phyloP scores from a whole-genome alignment of 2,329 filamentous ascomycete genomes.

The Beauveria sp. region DNA sequence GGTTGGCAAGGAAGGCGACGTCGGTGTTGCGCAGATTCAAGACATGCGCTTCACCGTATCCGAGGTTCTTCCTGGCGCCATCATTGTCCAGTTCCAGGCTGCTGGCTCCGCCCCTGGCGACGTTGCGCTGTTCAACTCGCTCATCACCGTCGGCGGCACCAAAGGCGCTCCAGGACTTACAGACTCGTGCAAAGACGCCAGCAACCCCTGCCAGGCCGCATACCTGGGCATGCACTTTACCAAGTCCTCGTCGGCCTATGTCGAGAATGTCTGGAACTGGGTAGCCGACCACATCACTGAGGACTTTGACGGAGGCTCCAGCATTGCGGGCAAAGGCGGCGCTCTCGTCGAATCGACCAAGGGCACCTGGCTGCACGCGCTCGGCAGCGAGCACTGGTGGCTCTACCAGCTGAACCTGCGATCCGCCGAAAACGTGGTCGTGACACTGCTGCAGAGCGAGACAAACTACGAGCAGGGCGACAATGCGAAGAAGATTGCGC shows the following conservation, averaged over 20 bases:
- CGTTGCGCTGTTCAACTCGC: constrained; percentile 42
- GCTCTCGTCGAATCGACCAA: constrained; percentile 38
- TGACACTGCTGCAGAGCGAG: constrained; percentile 45
- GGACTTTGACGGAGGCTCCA: constrained; percentile 34
- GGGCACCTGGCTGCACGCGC: constrained; percentile 41
- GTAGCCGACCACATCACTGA: constrained; percentile 39
- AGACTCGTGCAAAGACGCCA: constrained; percentile 26
- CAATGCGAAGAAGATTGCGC: constrained; percentile 25
- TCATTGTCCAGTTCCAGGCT: constrained; percentile 42
- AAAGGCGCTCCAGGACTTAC: constrained; percentile 28
- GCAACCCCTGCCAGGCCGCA: constrained; percentile 37
- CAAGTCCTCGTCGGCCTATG: constrained; percentile 9
- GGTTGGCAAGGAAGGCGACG: constrained; percentile 29
- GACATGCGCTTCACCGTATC: constrained; percentile 45
- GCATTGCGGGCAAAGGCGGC: constrained; percentile 42
- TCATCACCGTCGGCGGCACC: constrained; percentile 40
- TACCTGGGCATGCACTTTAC: constrained; percentile 43
- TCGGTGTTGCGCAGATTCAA: constrained; percentile 40
- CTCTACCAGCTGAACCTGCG: constrained; percentile 51
- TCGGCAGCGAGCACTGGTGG: constrained; percentile 48
- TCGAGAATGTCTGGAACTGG: constrained; percentile 27
- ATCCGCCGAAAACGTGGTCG: constrained; percentile 40
- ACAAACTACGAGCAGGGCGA: constrained; percentile 35
- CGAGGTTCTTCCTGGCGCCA: constrained; percentile 33
- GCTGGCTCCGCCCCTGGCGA: constrained; percentile 36